Conservation (phyloP, 441 rosid species). For the Aleurites moluccanus region DNA sequence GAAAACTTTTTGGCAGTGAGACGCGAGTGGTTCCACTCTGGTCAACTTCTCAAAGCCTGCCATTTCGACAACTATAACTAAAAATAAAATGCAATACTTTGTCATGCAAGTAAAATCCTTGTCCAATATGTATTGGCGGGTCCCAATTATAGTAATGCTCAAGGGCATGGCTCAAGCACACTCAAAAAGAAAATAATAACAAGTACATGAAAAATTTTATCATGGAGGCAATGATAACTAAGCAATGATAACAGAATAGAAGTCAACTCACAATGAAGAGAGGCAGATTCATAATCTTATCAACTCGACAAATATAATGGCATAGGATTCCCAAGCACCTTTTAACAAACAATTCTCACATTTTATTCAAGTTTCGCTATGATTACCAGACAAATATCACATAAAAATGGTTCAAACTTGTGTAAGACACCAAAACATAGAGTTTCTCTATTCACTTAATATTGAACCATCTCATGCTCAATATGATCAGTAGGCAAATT, state of each 20-base stretch:
- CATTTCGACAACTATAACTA: neutral
- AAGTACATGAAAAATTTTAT: conserved; percentile 27
- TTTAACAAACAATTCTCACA: conserved; percentile 28
- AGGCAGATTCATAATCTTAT: conserved; percentile 36
- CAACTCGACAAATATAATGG: conserved; percentile 25
- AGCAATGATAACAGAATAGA: conserved; percentile 43
- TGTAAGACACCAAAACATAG: conserved; percentile 10
- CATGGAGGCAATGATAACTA: conserved; percentile 50
- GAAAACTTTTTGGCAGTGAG: neutral
- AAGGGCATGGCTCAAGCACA: conserved; percentile 30
- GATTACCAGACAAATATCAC: conserved; percentile 29
- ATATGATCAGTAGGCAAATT: conserved; percentile 41
- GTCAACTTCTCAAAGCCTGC: conserved; percentile 9
- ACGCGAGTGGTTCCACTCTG: neutral
- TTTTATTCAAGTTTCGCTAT: conserved; percentile 41
- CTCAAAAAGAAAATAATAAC: conserved; percentile 33
- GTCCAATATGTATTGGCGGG: neutral
- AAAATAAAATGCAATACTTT: neutral
- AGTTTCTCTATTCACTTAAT: conserved; percentile 16
- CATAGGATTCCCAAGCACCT: conserved; percentile 51
- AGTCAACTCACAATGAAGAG: conserved; percentile 50
- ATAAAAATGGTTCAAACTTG: conserved; percentile 33
- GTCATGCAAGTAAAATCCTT: neutral
- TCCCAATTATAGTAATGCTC: neutral
- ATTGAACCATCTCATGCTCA: conserved; percentile 21